phyloP scores from a whole-genome alignment of 2,329 filamentous ascomycete genomes.

The Bimuria novae-zelandiae region DNA sequence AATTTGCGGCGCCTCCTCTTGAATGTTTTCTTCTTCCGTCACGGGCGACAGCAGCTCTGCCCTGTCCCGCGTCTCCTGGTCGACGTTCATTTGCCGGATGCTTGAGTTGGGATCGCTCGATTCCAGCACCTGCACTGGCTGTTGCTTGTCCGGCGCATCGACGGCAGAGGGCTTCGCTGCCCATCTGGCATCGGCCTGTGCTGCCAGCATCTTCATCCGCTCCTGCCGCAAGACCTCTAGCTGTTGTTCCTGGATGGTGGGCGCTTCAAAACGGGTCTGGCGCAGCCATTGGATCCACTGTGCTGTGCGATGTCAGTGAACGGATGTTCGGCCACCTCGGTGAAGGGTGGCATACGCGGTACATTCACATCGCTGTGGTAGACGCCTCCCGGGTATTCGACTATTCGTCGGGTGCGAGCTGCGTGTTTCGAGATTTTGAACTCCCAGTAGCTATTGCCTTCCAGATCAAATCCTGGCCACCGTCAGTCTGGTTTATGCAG shows the following conservation, averaged over 20 bases:
- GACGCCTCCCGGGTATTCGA: constrained; percentile 57
- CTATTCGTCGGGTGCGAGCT: constrained; percentile 61
- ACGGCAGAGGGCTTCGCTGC: constrained; percentile 62
- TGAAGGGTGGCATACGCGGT: constrained; percentile 50
- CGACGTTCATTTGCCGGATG: constrained; percentile 37
- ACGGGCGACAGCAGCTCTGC: constrained; percentile 12
- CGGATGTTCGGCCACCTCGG: constrained; percentile 3
- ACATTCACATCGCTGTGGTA: constrained; percentile 66
- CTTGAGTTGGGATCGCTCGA: constrained; percentile 50
- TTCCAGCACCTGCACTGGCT: constrained; percentile 52
- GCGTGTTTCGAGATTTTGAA: constrained; percentile 63
- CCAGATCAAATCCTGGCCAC: constrained; percentile 60
- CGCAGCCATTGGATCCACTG: constrained; percentile 73
- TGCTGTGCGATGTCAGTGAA: constrained; percentile 45
- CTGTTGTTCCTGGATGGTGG: constrained; percentile 62
- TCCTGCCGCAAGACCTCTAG: constrained; percentile 60
- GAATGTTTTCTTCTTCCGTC: constrained; percentile 8
- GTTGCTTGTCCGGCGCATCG: constrained; percentile 58
- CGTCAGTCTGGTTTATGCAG: constrained; percentile 10
- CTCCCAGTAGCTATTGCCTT: constrained; percentile 70
- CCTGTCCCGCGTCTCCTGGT: constrained; percentile 38
- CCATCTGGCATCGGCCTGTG: constrained; percentile 65
- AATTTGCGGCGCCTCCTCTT: constrained; percentile 23
- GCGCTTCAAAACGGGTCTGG: constrained; percentile 61
- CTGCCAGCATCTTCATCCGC: constrained; percentile 64